phyloP scores from a whole-genome alignment of 1,284 basidiomycete genomes.

The Porodaedalea pini region DNA sequence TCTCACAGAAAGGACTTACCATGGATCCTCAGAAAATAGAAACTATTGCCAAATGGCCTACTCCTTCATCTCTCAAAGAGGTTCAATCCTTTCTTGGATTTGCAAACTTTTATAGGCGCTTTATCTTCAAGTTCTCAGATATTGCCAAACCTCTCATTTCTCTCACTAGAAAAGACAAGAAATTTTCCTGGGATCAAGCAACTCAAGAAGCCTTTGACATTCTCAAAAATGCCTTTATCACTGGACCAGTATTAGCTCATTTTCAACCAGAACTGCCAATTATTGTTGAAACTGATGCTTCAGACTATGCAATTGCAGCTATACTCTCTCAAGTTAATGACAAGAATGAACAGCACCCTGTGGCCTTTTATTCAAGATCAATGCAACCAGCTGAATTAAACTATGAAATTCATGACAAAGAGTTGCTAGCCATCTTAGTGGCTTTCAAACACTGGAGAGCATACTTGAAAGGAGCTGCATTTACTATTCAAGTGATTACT shows the following conservation, averaged over 20 bases:
- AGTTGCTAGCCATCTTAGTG: conserved; percentile 33
- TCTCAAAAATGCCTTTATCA: conserved; percentile 23
- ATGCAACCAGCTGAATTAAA: conserved; percentile 32
- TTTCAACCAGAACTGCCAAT: not conserved
- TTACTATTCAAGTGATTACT: not conserved
- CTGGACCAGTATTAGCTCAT: not conserved
- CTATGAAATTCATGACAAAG: conserved; percentile 37
- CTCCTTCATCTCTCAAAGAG: conserved; percentile 21
- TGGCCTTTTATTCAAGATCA: conserved; percentile 29
- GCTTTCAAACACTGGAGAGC: conserved; percentile 3
- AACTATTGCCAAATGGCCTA: conserved; percentile 25
- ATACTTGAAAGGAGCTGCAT: not conserved
- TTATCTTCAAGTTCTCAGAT: conserved; percentile 19
- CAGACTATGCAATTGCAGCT: conserved; percentile 9
- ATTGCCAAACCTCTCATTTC: not conserved
- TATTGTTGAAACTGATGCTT: conserved; percentile 11
- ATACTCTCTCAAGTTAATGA: not conserved
- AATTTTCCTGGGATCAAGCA: conserved; percentile 7
- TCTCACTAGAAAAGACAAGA: conserved; percentile 16
- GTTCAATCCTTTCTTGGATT: conserved; percentile 25
- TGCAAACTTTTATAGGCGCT: conserved; percentile 25
- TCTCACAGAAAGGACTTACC: conserved; percentile 3
- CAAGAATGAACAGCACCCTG: conserved; percentile 19
- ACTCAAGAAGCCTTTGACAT: conserved; percentile 8
- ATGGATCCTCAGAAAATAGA: conserved; percentile 28